Evolutionary conservation across 352 stramenopile species (phyloP).

Genomic region (Phytophthora constricta): DNA sequence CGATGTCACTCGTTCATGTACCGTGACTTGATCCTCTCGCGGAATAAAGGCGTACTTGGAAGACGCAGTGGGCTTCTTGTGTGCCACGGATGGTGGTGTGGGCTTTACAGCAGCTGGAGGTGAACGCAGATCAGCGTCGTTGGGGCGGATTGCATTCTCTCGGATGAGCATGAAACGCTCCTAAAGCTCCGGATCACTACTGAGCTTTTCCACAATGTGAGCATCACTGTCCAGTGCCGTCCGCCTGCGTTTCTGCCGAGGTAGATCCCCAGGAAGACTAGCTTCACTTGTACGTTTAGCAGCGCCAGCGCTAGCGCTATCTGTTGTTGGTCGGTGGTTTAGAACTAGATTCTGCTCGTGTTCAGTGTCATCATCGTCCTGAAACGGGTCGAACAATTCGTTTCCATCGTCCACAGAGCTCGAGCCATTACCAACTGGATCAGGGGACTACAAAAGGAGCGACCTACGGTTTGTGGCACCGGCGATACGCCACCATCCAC

Average conservation of each 20-base stretch:
- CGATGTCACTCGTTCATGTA: not conserved
- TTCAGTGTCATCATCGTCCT: not conserved
- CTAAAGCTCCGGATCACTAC: slow-evolving; percentile 7
- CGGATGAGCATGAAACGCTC: slow-evolving; percentile 5
- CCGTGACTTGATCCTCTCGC: not conserved
- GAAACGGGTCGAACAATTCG: slow-evolving; percentile 7
- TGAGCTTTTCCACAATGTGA: slow-evolving; percentile 4
- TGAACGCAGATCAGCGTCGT: not conserved
- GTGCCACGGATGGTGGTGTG: not conserved
- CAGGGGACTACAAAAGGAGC: not conserved
- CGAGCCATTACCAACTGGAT: not conserved
- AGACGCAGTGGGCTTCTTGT: not conserved
- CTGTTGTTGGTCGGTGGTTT: slow-evolving; percentile 3
- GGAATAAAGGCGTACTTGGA: slow-evolving; percentile 16
- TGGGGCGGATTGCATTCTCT: not conserved
- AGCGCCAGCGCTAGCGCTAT: too few relatives aligned
- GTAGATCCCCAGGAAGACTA: not conserved
- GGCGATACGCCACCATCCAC: not conserved
- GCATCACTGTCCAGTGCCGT: slow-evolving; percentile 7
- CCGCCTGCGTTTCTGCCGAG: not conserved
- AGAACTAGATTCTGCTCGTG: too few relatives aligned
- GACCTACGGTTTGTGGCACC: not conserved
- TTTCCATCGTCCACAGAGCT: not conserved
- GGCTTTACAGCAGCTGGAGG: not conserved
- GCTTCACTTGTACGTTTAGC: not conserved